phyloP scores from a whole-genome alignment of 768 basidiomycete species.

The Auriscalpium microsporum region DNA sequence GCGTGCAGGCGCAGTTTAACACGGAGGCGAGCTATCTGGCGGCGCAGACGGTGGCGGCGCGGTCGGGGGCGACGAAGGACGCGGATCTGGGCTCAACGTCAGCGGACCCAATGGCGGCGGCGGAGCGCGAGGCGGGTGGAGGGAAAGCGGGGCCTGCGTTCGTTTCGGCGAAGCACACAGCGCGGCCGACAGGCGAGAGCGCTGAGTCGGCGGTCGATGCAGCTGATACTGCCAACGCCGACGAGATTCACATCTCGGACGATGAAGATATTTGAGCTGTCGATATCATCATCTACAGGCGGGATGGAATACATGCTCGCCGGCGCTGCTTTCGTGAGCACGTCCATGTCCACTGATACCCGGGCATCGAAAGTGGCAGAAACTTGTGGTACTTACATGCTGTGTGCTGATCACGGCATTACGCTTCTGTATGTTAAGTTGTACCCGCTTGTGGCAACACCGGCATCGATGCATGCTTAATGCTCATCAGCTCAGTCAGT shows the following conservation, averaged over 20 bases:
- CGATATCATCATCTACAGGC: not conserved
- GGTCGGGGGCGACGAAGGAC: constrained; percentile 43
- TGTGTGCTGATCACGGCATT: too few species aligned
- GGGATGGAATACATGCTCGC: not conserved
- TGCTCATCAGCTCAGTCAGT: too few species aligned
- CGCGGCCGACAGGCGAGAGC: constrained; percentile 30
- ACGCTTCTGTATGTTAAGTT: too few species aligned
- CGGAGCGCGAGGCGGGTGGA: constrained; percentile 55
- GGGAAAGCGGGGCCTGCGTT: constrained; percentile 56
- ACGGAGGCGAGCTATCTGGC: constrained; percentile 92
- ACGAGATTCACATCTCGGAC: constrained; percentile 86
- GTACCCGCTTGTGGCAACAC: too few species aligned
- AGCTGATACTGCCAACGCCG: constrained; percentile 43
- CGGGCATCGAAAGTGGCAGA: too few species aligned
- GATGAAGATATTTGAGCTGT: constrained; percentile 53
- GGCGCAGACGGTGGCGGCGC: constrained; percentile 76
- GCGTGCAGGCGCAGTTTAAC: constrained; percentile 98
- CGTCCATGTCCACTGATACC: too few species aligned
- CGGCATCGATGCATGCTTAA: too few species aligned
- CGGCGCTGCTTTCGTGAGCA: not conserved
- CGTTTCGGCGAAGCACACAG: constrained; percentile 55
- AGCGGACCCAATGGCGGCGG: constrained; percentile 82
- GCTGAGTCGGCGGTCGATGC: constrained; percentile 24
- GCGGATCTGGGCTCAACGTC: constrained; percentile 32
- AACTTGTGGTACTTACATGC: too few species aligned